phyloP scores from a whole-genome alignment of 106 monocot genomes.

The Platanthera zijinensis region DNA sequence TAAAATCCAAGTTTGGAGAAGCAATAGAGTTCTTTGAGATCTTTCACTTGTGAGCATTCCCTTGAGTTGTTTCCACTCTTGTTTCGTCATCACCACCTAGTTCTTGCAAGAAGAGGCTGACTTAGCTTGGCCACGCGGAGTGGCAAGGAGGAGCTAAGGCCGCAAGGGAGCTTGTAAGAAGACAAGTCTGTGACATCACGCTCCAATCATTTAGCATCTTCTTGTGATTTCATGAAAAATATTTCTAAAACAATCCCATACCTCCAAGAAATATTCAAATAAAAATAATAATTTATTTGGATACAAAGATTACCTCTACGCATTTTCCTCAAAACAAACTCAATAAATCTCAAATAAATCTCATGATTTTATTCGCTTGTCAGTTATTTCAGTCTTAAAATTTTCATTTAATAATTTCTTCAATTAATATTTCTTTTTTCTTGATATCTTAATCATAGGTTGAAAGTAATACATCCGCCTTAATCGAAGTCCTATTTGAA shows the following conservation, averaged over 20 bases:
- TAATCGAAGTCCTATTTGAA: neutral
- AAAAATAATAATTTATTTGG: neutral
- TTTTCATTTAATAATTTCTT: neutral
- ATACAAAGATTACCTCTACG: neutral
- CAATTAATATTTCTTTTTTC: neutral
- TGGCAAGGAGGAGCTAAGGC: no score
- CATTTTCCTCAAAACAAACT: neutral
- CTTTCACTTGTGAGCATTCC: no score
- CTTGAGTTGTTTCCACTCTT: no score
- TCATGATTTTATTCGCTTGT: neutral
- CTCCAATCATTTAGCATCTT: neutral
- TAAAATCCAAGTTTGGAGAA: no score
- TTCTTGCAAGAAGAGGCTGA: no score
- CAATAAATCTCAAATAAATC: neutral
- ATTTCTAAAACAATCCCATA: neutral
- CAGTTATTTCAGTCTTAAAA: neutral
- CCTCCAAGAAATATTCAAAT: neutral
- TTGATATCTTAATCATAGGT: neutral
- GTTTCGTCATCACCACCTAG: no score
- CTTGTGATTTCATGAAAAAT: neutral
- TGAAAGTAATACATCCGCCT: neutral
- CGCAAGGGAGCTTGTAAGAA: no score
- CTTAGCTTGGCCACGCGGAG: no score
- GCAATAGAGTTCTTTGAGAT: no score
- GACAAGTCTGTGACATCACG: no score